A percentile compares a stretch with the other conserved stretches of the same genome.
These are phyloP conservation scores for Beta macrorhiza DNA, from an alignment of 179 eudicot genomes.

Conservation along the genomic window DNA sequence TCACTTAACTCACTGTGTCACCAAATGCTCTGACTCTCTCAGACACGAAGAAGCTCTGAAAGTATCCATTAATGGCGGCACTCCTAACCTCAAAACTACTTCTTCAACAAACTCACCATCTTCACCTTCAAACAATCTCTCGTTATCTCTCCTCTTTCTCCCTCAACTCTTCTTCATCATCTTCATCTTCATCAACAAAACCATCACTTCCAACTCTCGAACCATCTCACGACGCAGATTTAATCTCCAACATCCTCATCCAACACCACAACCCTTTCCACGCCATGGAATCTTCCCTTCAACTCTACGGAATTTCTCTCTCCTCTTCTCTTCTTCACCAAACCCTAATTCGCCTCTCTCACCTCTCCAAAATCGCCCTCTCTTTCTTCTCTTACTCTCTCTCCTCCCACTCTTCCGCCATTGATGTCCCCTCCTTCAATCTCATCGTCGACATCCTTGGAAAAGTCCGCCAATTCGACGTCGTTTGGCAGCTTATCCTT, in stretches of 20 bases:
- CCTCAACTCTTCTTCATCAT: constrained; percentile 3
- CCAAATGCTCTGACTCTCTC: background rate
- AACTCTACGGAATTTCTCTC: constrained; percentile 67
- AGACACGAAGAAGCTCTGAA: background rate
- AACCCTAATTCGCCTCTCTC: constrained; percentile 69
- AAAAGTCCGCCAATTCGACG: constrained; percentile 84
- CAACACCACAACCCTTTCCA: constrained; percentile 94
- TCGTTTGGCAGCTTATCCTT: constrained; percentile 71
- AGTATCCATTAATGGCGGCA: constrained; percentile 14
- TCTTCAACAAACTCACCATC: constrained; percentile 6
- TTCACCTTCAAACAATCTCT: background rate
- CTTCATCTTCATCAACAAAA: constrained; percentile 23
- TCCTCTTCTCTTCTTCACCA: constrained; percentile 66
- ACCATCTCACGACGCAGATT: constrained; percentile 58
- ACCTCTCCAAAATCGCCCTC: constrained; percentile 73
- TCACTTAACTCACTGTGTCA: too few species aligned
- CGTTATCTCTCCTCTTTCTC: constrained; percentile 8
- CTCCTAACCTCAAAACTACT: background rate
- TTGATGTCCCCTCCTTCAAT: constrained; percentile 47
- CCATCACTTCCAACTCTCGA: constrained; percentile 34
- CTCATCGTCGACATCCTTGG: constrained; percentile 59
- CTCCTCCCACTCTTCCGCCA: constrained; percentile 36
- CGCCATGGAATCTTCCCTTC: constrained; percentile 85
- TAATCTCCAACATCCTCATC: constrained; percentile 57
- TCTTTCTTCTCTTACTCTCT: constrained; percentile 64